Conservation (phyloP, 495 filamentous ascomycete genomes). For the Aspergillus taichungensis region DNA sequence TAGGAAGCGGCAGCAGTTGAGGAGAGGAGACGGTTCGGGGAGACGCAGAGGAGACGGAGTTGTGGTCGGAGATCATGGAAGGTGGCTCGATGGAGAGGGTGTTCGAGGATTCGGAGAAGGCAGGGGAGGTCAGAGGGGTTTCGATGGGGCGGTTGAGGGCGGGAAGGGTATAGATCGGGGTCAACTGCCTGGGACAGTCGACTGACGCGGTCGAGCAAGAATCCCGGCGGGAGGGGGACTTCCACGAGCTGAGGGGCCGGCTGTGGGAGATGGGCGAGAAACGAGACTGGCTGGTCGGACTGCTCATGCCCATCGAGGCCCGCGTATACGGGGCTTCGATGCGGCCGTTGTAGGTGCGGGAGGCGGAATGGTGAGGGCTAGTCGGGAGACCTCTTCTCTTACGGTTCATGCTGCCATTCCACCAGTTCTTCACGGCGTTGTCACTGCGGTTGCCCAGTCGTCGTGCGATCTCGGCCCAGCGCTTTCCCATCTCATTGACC, state of each 20-base stretch:
- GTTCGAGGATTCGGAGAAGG: conserved; percentile 49
- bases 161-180: conserved; percentile 38
- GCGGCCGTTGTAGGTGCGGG: conserved; percentile 33
- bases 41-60: conserved; percentile 53
- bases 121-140: conserved; percentile 62
- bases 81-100: conserved; percentile 56
- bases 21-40: conserved; percentile 38
- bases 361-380: conserved; percentile 21
- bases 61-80: conserved; percentile 62
- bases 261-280: conserved; percentile 20
- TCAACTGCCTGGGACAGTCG: conserved; percentile 29
- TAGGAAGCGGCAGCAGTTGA: conserved; percentile 31
- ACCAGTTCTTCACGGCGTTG: conserved; percentile 99
- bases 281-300: conserved; percentile 24
- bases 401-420: conserved; percentile 93
- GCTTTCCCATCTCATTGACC: conserved; percentile 75
- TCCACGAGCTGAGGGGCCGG: conserved; percentile 24
- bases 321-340: conserved; percentile 35
- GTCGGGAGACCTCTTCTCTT: conserved; percentile 39
- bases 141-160: conserved; percentile 44
- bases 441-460: conserved; percentile 82
- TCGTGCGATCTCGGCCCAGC: conserved; percentile 93
- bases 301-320: conserved; percentile 22
- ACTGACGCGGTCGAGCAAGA: conserved; percentile 23
- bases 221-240: conserved; percentile 22